Conservation (phyloP, 2,329 filamentous ascomycete species). For the Colletotrichum sp. region DNA sequence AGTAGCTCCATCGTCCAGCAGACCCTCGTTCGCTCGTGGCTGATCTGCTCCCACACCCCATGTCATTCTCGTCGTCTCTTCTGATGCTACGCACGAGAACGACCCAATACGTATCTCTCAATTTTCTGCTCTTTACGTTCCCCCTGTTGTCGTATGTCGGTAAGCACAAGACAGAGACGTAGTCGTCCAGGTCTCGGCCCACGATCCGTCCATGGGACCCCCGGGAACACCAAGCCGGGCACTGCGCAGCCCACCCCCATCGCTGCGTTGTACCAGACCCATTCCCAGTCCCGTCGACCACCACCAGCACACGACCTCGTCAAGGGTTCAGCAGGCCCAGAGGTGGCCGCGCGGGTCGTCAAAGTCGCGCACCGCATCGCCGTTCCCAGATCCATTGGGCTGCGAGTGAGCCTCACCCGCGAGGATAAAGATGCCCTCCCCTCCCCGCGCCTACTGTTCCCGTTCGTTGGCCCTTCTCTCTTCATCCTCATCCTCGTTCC, state of each 20-base stretch:
- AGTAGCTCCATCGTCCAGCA: background rate
- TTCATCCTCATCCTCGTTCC: constrained; percentile 9
- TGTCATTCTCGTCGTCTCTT: background rate
- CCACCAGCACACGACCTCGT: background rate
- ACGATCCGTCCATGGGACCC: constrained; percentile 10
- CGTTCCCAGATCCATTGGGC: constrained; percentile 21
- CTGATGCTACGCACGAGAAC: background rate
- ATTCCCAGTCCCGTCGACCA: background rate
- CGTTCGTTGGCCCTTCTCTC: constrained; percentile 14
- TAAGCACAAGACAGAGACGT: background rate
- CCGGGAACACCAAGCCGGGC: constrained; percentile 4
- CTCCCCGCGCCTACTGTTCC: constrained; percentile 13
- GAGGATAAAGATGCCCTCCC: constrained; percentile 23
- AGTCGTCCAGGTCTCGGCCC: constrained; percentile 1
- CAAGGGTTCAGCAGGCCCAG: background rate
- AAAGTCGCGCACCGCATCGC: constrained; percentile 22
- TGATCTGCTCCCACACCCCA: background rate
- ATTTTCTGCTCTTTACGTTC: background rate
- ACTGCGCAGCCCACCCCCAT: constrained; percentile 1
- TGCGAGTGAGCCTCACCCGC: constrained; percentile 10
- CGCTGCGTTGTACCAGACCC: constrained; percentile 12
- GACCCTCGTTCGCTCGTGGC: background rate
- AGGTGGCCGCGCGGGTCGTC: background rate
- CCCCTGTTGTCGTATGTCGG: background rate
- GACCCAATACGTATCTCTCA: background rate